phyloP scores from a whole-genome alignment of 805 yeast species.

The Tetrapisispora iriomotensis region DNA sequence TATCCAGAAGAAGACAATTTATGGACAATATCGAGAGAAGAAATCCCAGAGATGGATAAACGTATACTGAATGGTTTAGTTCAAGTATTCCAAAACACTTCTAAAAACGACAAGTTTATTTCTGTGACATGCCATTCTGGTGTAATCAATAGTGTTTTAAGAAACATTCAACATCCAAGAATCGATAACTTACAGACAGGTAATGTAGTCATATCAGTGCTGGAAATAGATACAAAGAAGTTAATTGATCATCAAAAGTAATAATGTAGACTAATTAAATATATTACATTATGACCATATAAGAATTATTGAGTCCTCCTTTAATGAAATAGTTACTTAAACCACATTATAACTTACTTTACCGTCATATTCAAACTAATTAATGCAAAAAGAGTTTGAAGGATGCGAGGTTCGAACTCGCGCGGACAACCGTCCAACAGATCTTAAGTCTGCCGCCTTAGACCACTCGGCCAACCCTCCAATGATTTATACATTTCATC shows the following conservation, averaged over 20 bases:
- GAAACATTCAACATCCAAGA: constrained; percentile 45
- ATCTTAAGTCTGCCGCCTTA: no score
- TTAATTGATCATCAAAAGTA: background rate
- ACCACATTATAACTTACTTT: no score
- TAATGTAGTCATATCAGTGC: constrained; percentile 52
- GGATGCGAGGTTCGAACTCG: no score
- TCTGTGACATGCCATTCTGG: constrained; percentile 55
- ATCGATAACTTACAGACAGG: constrained; percentile 50
- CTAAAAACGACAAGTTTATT: constrained; percentile 24
- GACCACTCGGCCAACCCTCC: no score
- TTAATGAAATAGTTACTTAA: no score
- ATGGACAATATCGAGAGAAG: constrained; percentile 41
- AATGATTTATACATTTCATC: no score
- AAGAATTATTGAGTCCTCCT: no score
- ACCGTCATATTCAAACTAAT: no score
- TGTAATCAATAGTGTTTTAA: constrained; percentile 41
- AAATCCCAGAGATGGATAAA: constrained; percentile 38
- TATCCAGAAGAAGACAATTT: constrained; percentile 42
- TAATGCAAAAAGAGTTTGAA: no score
- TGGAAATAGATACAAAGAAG: constrained; percentile 24
- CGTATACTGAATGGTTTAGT: constrained; percentile 33
- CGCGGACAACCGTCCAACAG: no score
- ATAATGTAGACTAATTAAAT: no score
- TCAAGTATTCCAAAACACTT: constrained; percentile 33
- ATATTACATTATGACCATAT: no score